A percentile compares a stretch with the other conserved stretches of the same genome.
Conservation (phyloP, 2,329 filamentous ascomycete species). For the Beauveria brongniartii region DNA sequence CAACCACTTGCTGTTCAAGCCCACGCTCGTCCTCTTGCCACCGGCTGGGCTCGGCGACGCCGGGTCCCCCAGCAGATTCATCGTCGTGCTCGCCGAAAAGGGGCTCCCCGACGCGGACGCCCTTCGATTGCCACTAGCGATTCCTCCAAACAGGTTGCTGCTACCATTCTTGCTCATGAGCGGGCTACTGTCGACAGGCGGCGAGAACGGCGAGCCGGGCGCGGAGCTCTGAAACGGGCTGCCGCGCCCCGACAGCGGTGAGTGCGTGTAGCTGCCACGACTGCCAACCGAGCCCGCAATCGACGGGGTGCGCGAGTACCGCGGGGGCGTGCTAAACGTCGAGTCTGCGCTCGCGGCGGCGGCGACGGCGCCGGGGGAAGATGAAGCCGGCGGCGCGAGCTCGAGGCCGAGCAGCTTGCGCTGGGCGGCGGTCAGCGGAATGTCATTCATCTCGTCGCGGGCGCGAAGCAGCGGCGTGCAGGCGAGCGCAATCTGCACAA, state of each 20-base stretch:
- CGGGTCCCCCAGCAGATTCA: constrained; percentile 48
- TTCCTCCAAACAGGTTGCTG: background rate
- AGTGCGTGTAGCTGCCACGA: constrained; percentile 47
- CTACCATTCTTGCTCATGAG: constrained; percentile 56
- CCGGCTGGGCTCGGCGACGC: constrained; percentile 60
- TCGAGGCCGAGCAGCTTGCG: constrained; percentile 75
- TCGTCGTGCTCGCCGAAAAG: constrained; percentile 40
- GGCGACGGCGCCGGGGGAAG: constrained; percentile 40
- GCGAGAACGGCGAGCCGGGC: constrained; percentile 40
- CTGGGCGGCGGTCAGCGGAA: constrained; percentile 70
- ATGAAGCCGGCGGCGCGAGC: constrained; percentile 48
- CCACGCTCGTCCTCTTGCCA: constrained; percentile 62
- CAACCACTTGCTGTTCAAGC: constrained; percentile 87
- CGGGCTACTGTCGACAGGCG: constrained; percentile 38
- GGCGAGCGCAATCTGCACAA: constrained; percentile 65
- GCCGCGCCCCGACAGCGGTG: constrained; percentile 49
- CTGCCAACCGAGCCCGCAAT: constrained; percentile 54
- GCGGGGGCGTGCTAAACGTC: constrained; percentile 72
- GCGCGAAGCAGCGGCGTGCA: constrained; percentile 63
- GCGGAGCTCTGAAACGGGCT: constrained; percentile 33
- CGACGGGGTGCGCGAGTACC: constrained; percentile 71
- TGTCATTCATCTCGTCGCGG: constrained; percentile 75
- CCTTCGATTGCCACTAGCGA: constrained; percentile 17
- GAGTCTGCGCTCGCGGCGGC: constrained; percentile 22
- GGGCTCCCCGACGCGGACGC: constrained; percentile 46